These are phyloP conservation scores for Talaromyces piceae DNA, from an alignment of 2,329 filamentous ascomycete genomes.

Conservation along the genomic window DNA sequence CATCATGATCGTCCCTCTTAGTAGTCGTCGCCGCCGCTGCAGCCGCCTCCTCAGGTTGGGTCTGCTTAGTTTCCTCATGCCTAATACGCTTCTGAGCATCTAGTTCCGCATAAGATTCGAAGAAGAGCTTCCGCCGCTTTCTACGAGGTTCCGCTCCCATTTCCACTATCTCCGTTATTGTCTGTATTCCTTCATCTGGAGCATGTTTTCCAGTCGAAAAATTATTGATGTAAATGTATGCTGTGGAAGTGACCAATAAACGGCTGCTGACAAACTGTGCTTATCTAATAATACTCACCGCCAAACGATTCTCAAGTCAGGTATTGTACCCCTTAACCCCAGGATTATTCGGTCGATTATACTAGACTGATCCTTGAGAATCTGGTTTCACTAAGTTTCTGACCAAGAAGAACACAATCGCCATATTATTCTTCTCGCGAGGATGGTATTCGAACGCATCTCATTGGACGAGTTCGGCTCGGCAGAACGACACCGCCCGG, in stretches of 20 bases:
- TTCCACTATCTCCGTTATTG: not conserved
- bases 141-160: constrained; percentile 1
- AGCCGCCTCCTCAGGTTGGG: not conserved
- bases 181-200: not conserved
- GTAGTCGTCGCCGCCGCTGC: not conserved
- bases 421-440: too few relatives aligned
- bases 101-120: constrained; percentile 4
- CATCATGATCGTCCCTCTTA: not conserved
- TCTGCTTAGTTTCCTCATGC: not conserved
- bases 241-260: not conserved
- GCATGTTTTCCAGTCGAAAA: not conserved
- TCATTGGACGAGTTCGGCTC: not conserved
- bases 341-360: too few relatives aligned
- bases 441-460: too few relatives aligned
- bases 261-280: not conserved
- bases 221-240: not conserved
- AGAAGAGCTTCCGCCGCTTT: constrained; percentile 8
- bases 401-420: too few relatives aligned
- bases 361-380: too few relatives aligned
- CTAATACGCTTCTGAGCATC: constrained; percentile 1
- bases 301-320: too few relatives aligned
- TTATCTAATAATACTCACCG: not conserved
- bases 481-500: not conserved
- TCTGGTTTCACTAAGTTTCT: too few relatives aligned
- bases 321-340: too few relatives aligned